Percentiles rank a stretch among this genome's conserved stretches.
Evolutionary conservation across 2,329 filamentous ascomycete genomes (phyloP).

Genomic region (Geosmithia flava): DNA sequence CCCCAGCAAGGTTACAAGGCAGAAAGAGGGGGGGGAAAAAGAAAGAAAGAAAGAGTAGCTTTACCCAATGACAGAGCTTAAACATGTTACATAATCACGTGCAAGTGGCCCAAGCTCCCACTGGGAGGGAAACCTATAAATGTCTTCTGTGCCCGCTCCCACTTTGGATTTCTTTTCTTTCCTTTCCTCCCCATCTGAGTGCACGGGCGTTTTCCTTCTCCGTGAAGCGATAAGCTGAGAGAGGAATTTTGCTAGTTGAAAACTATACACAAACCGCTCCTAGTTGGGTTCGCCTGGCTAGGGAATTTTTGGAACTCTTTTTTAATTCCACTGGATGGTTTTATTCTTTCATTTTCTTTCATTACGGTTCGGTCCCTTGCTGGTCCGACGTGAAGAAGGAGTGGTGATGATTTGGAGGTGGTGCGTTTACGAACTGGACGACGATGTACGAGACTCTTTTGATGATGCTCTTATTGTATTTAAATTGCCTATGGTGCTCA

Average conservation of each 20-base stretch:
- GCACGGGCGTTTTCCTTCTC: conserved; percentile 54
- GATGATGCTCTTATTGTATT: too few relatives aligned
- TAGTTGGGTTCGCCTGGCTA: conserved; percentile 51
- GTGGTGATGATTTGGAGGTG: neutral
- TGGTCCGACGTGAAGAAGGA: conserved; percentile 27
- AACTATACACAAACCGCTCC: conserved; percentile 66
- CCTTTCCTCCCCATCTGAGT: conserved; percentile 42
- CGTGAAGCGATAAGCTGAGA: conserved; percentile 57
- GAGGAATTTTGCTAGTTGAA: conserved; percentile 84
- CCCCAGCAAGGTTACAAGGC: neutral
- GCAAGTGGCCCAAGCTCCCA: neutral
- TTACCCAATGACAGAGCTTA: neutral
- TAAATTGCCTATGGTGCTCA: too few relatives aligned
- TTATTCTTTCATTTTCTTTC: conserved; percentile 23
- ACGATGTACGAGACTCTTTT: too few relatives aligned
- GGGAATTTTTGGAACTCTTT: conserved; percentile 60
- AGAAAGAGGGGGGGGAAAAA: neutral
- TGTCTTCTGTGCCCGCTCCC: conserved; percentile 5
- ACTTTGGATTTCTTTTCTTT: conserved; percentile 21
- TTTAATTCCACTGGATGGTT: conserved; percentile 5
- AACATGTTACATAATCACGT: neutral
- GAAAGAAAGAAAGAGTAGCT: too few relatives aligned
- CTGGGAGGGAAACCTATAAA: conserved; percentile 19
- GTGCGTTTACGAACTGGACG: neutral
- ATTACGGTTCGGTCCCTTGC: conserved; percentile 20